Base-by-base conservation (phyloP, 139 green algal species). In the Coelastrella sp. region DNA sequence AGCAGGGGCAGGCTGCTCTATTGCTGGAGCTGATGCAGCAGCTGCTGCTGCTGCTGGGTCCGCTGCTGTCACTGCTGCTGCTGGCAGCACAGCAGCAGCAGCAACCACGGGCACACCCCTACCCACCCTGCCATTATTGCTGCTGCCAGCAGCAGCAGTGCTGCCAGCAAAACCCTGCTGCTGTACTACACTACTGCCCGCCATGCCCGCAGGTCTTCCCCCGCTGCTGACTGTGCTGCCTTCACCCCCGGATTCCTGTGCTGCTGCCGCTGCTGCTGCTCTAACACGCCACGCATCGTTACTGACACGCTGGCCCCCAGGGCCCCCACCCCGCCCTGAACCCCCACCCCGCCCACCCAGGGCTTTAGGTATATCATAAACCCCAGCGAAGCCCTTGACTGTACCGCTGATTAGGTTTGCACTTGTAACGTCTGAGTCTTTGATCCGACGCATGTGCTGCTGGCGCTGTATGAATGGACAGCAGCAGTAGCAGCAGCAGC, bases 11-110 rank as follows among this genome's bases (percentile, higher is more conserved):
- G 32, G n/a, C 32, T 47, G 32, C 32, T 47, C 32, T 76, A 2
- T 57, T 74, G 14, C 13, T 54, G 14, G 32, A 10, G 54, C 61
- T 66, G 58, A 17, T 13, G 7, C 68, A 65, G 47, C 83, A 56
- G 71, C 68, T 80, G 83, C 85, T 83, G 85, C 85, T 89, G 71
- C 90, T 83, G 54, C 80, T 86, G 73, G 77, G 86, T 61, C 76
- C 73, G 87, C 76, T 86, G 61, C 87, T 86, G 77, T 61, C 75
- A 47, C 75, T 73, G 14, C 78, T 56, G 20, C 32, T 47, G 32
- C 32, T 47, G 32, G 32, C 32, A 47, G 32, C 32, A 47, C 32
- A 47, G 32, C 32, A 47, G 32, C 32, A 47, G 32, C 32, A 47
- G 61, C 16, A 19, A 10, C 10, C 17, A 16, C 59, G 47, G 73